Evolutionary conservation across 2,329 filamentous ascomycete genomes (phyloP).

Genomic region (Botryosphaeria dothidea): DNA sequence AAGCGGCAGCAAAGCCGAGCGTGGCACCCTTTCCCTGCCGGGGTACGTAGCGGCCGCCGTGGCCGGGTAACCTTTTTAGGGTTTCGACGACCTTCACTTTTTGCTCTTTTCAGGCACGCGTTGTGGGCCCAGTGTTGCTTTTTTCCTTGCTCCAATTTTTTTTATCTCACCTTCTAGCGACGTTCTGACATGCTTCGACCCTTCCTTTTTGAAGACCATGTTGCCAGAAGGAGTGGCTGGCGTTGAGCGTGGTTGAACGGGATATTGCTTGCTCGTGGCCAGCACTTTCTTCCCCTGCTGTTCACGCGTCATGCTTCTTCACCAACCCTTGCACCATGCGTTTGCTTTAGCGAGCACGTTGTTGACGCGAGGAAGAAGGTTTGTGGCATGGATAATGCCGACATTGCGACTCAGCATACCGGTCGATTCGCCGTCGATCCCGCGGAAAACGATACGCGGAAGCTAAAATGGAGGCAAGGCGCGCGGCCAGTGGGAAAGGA

Average conservation of each 20-base stretch:
- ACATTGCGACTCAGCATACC: not conserved
- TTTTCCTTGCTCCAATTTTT: too few species aligned
- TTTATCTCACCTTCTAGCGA: not conserved
- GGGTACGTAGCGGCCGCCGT: not conserved
- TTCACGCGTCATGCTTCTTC: too few species aligned
- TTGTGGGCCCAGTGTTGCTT: too few species aligned
- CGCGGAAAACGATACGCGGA: slow-evolving; percentile 15
- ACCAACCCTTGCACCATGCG: too few species aligned
- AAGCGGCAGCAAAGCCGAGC: slow-evolving; percentile 18
- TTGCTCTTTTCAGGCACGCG: not conserved
- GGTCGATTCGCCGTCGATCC: slow-evolving; percentile 3
- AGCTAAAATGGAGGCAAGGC: not conserved
- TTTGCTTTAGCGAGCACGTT: not conserved
- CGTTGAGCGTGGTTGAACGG: too few species aligned
- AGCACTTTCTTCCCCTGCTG: too few species aligned
- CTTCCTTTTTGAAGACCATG: too few species aligned
- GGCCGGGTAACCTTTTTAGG: not conserved
- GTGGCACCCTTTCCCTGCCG: not conserved
- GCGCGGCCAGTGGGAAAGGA: not conserved
- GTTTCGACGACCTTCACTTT: not conserved
- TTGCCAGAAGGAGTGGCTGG: too few species aligned
- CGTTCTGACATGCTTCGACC: too few species aligned
- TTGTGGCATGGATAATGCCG: slow-evolving; percentile 3
- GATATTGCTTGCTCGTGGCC: too few species aligned
- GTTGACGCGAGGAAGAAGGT: not conserved